These are phyloP conservation scores for Boeremia lycopersici DNA, from an alignment of 2,329 filamentous ascomycete species.

Conservation along the genomic window DNA sequence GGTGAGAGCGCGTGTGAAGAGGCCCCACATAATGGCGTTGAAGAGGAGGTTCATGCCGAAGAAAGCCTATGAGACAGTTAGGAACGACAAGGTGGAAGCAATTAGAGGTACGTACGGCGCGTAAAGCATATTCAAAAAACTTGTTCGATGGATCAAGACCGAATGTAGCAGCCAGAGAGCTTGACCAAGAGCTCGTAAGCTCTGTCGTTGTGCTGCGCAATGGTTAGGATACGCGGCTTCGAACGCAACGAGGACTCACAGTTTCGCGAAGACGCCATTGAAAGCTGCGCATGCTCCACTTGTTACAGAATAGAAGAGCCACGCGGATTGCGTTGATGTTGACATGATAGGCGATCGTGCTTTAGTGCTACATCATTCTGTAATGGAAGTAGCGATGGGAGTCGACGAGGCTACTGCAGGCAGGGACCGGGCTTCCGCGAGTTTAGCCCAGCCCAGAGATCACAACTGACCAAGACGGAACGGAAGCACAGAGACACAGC, in stretches of 20 bases:
- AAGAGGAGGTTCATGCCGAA: slow-evolving; percentile 76
- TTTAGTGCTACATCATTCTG: neutral
- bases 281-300: slow-evolving; percentile 80
- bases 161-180: slow-evolving; percentile 55
- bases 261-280: slow-evolving; percentile 83
- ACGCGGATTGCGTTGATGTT: slow-evolving; percentile 36
- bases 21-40: slow-evolving; percentile 82
- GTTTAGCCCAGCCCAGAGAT: slow-evolving; percentile 18
- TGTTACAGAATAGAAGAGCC: slow-evolving; percentile 71
- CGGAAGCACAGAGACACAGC: neutral
- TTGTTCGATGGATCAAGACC: slow-evolving; percentile 54
- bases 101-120: slow-evolving; percentile 48
- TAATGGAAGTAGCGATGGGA: neutral
- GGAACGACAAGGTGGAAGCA: neutral
- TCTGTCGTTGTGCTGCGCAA: slow-evolving; percentile 62
- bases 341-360: slow-evolving; percentile 28
- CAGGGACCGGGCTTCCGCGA: slow-evolving; percentile 27
- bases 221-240: slow-evolving; percentile 16
- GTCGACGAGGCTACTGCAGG: slow-evolving; percentile 7
- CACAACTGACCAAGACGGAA: neutral
- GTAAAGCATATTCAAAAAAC: slow-evolving; percentile 56
- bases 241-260: slow-evolving; percentile 59
- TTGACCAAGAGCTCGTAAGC: slow-evolving; percentile 61
- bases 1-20: slow-evolving; percentile 80
- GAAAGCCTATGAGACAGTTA: slow-evolving; percentile 62